These are phyloP conservation scores for Rutstroemia sp. DNA, from an alignment of 2,329 filamentous ascomycete species.

Conservation along the genomic window DNA sequence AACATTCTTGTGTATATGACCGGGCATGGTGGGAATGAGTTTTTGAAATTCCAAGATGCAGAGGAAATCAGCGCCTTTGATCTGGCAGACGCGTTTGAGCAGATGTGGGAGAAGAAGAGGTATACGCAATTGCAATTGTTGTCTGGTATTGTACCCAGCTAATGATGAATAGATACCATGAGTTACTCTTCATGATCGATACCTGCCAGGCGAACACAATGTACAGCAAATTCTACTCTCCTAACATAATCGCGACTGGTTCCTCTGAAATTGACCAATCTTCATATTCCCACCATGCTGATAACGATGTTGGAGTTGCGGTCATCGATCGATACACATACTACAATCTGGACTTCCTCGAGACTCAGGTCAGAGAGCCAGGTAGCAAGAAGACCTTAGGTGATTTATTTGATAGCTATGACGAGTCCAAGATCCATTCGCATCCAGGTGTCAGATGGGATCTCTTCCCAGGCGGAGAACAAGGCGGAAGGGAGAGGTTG, in stretches of 20 bases:
- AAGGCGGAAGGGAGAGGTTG: constrained; percentile 67
- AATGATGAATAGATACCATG: constrained; percentile 62
- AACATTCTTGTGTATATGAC: constrained; percentile 99
- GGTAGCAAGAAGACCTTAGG: constrained; percentile 84
- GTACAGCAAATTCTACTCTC: constrained; percentile 97
- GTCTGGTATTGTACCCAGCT: not conserved
- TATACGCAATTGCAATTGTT: constrained; percentile 26
- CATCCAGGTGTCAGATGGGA: constrained; percentile 90
- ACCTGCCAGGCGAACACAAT: constrained; percentile 99
- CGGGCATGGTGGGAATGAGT: constrained; percentile 94
- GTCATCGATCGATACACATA: constrained; percentile 99
- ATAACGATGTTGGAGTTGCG: constrained; percentile 95
- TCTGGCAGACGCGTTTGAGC: constrained; percentile 91
- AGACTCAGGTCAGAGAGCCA: constrained; percentile 79
- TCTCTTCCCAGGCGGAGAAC: constrained; percentile 79
- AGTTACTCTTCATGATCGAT: constrained; percentile 99
- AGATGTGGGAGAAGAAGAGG: constrained; percentile 99
- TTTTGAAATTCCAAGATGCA: constrained; percentile 95
- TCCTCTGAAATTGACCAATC: constrained; percentile 93
- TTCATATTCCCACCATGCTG: constrained; percentile 94
- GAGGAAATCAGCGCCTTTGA: constrained; percentile 97
- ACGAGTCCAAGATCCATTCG: constrained; percentile 89
- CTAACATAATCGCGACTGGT: constrained; percentile 97
- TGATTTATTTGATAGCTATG: constrained; percentile 93
- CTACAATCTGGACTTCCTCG: constrained; percentile 95